Evolutionary conservation across 2,329 filamentous ascomycete genomes (phyloP), one percentile per base, ranked within the genome.

Genomic region (Calonectria hongkongensis): DNA sequence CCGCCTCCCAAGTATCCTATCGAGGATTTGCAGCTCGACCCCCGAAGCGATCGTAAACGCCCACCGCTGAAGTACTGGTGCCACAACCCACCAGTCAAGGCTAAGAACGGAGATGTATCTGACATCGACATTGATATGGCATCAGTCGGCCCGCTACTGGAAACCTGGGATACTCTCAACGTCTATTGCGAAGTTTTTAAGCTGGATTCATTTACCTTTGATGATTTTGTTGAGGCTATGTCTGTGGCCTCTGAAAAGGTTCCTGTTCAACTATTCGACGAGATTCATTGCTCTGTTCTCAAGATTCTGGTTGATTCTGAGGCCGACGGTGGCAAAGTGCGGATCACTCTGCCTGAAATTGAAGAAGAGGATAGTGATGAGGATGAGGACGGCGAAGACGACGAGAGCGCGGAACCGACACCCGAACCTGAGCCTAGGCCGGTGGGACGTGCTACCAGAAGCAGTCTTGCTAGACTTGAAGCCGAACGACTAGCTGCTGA

Each of bases 161-260:
- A 98, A 84, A 95, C 94, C 0, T 99, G 97, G 97, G 95, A 98
- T 79, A 98, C 96, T 0, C 88, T 99, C 41, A 99, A 98, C 80
- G 96, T 99, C n/a, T 98, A 98, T 82, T 98, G 95, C 81, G 95
- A 98, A 80, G 93, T 98, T 21, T 98, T 98, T 81, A 92, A 95
- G 80, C 89, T 99, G 30, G 97, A 99, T 83, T 98, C 96, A 0
- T 99, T 99, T 81, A 98, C 96, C 0, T 97, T 98, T 80, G 97
- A 99, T 82, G 97, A 99, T 83, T 98, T 96, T 79, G 89, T 98
- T 5, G 94, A 98, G 82, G 94, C 96, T 0, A 92, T 99, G 88
- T 90, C 92, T 62, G 93, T 96, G 71, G 90, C 94, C 0, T 95
- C 92, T 0, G 90, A 93, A 41, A 92, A 95, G 27, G 86, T 91